A percentile compares a stretch with the other conserved stretches of the same genome.
These are phyloP conservation scores for Kwoniella bestiolae DNA, from an alignment of 768 basidiomycete species.

Conservation along the genomic window DNA sequence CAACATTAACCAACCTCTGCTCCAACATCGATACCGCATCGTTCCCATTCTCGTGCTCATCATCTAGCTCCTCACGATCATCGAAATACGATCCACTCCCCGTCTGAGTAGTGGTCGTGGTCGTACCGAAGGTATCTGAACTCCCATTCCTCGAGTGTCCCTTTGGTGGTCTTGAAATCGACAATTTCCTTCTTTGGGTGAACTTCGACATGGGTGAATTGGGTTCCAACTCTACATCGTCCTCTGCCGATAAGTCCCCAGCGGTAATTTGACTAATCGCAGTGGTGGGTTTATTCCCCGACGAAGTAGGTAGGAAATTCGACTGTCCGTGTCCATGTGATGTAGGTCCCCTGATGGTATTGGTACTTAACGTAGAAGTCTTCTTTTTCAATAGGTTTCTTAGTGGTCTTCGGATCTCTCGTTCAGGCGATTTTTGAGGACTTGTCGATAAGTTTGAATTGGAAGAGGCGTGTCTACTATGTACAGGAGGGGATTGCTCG, in stretches of 20 bases:
- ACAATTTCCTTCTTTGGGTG: slow-evolving; percentile 10
- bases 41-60: slow-evolving; percentile 8
- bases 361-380: slow-evolving; percentile 26
- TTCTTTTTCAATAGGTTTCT: slow-evolving; percentile 38
- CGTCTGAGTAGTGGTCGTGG: neutral
- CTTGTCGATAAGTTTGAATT: neutral
- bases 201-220: slow-evolving; percentile 27
- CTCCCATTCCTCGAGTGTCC: slow-evolving; percentile 9
- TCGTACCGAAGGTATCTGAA: neutral
- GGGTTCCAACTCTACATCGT: slow-evolving; percentile 1
- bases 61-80: neutral
- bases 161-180: neutral
- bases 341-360: slow-evolving; percentile 28
- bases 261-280: slow-evolving; percentile 36
- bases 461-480: neutral
- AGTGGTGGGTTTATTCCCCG: slow-evolving; percentile 25
- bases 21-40: slow-evolving; percentile 28
- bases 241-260: slow-evolving; percentile 10
- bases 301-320: slow-evolving; percentile 24
- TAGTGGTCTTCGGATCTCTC: slow-evolving; percentile 8
- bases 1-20: slow-evolving; percentile 23
- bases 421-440: slow-evolving; percentile 9
- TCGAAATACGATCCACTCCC: neutral
- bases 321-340: neutral
- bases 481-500: slow-evolving; percentile 23